A percentile compares a stretch with the other conserved stretches of the same genome.
These are phyloP conservation scores for Phlebiopsis gigantea DNA, from an alignment of 768 basidiomycete species.

Conservation along the genomic window DNA sequence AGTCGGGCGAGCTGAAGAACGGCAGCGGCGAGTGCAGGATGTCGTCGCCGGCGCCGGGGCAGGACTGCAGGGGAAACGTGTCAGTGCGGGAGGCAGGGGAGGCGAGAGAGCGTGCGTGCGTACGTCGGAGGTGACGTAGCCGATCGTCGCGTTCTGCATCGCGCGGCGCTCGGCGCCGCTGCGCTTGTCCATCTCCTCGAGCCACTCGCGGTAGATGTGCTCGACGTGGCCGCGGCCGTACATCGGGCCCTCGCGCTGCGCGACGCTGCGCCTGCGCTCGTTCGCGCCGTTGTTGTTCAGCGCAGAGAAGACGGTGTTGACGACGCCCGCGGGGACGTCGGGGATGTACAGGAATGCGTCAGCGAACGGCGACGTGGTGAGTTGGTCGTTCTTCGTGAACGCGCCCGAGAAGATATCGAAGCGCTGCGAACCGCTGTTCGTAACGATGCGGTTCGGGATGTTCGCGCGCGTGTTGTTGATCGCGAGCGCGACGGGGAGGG, in stretches of 20 bases:
- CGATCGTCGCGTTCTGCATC: slow-evolving; percentile 52
- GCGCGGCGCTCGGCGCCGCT: slow-evolving; percentile 35
- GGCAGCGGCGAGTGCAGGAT: slow-evolving; percentile 57
- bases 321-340: slow-evolving; percentile 44
- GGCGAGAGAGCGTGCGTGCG: neutral
- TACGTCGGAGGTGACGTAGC: slow-evolving; percentile 66
- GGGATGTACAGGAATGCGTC: slow-evolving; percentile 62
- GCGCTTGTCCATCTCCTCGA: slow-evolving; percentile 48
- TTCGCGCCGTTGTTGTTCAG: slow-evolving; percentile 45
- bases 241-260: slow-evolving; percentile 32
- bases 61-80: slow-evolving; percentile 44
- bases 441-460: slow-evolving; percentile 59
- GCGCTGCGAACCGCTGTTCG: slow-evolving; percentile 59
- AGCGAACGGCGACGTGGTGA: slow-evolving; percentile 66
- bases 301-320: slow-evolving; percentile 45
- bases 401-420: slow-evolving; percentile 63
- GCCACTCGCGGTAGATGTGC: slow-evolving; percentile 47
- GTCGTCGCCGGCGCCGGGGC: slow-evolving; percentile 76
- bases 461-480: slow-evolving; percentile 58
- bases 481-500: slow-evolving; percentile 48
- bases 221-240: slow-evolving; percentile 50
- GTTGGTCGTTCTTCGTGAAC: slow-evolving; percentile 79
- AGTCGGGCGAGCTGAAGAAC: slow-evolving; percentile 49
- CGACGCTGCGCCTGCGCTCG: slow-evolving; percentile 28
- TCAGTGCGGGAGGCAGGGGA: neutral